phyloP scores from a whole-genome alignment of 1,139 yeast species.

The Geotrichum carabidarum region DNA sequence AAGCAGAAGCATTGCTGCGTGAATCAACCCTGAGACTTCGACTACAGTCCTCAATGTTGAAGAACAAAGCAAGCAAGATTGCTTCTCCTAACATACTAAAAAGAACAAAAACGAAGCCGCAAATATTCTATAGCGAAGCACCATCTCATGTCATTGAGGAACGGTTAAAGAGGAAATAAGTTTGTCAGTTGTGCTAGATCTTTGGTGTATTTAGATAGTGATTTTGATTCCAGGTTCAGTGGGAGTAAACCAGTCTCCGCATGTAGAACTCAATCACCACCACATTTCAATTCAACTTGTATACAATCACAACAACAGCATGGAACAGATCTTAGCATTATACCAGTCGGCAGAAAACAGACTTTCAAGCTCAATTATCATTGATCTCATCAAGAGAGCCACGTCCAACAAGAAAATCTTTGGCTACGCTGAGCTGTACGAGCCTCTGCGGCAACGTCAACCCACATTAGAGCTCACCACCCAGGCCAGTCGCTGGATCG shows the following conservation, averaged over 20 bases:
- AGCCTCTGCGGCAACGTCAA: constrained; percentile 17
- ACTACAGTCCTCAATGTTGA: constrained; percentile 6
- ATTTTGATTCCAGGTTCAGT: background rate
- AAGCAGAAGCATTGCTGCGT: constrained; percentile 2
- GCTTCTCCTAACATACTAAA: background rate
- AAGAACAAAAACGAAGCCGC: background rate
- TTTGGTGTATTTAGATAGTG: background rate
- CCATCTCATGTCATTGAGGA: constrained; percentile 4
- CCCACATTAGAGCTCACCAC: constrained; percentile 7
- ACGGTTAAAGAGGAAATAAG: background rate
- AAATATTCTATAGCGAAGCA: constrained; percentile 7
- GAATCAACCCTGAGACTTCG: constrained; percentile 3
- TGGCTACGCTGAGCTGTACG: constrained; percentile 26
- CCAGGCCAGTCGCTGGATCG: constrained; percentile 17
- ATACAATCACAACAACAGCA: constrained; percentile 1
- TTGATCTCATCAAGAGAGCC: constrained; percentile 23
- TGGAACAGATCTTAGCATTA: constrained; percentile 25
- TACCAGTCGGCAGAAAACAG: constrained; percentile 18
- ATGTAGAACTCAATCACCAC: background rate
- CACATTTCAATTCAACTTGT: background rate
- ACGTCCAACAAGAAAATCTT: constrained; percentile 22
- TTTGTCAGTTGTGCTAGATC: background rate
- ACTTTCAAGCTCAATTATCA: constrained; percentile 19
- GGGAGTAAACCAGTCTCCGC: background rate
- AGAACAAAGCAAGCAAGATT: background rate